A percentile compares a stretch with the other conserved stretches of the same genome.
These are phyloP conservation scores for Ogataea parapolymorpha DNA, from an alignment of 805 yeast genomes.

Conservation along the genomic window DNA sequence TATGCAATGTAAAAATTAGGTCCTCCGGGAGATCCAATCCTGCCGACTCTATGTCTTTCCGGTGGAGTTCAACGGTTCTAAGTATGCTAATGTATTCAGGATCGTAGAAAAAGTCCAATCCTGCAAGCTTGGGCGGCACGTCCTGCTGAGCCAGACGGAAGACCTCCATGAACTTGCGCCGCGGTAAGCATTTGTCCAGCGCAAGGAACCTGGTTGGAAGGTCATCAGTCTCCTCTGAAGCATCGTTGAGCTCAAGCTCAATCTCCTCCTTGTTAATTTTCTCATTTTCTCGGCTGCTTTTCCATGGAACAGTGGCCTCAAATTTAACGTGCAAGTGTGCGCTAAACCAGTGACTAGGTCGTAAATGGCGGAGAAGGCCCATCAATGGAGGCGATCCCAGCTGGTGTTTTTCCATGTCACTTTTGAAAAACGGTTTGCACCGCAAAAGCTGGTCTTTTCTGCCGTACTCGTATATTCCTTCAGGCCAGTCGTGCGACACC, in stretches of 20 bases:
- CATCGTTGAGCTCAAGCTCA: constrained; percentile 5
- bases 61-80: constrained; percentile 20
- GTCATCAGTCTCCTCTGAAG: constrained; percentile 17
- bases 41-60: constrained; percentile 3
- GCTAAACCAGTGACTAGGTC: constrained; percentile 78
- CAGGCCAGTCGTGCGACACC: constrained; percentile 95
- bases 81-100: constrained; percentile 32
- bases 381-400: constrained; percentile 74
- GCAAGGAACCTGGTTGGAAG: constrained; percentile 57
- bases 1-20: constrained; percentile 15
- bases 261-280: constrained; percentile 10
- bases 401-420: constrained; percentile 54
- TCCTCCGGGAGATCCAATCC: constrained; percentile 8
- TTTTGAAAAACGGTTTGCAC: constrained; percentile 62
- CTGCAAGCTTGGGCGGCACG: constrained; percentile 20
- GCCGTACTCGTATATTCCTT: constrained; percentile 67
- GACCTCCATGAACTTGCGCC: constrained; percentile 54
- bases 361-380: constrained; percentile 47
- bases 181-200: constrained; percentile 78
- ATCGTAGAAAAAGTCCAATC: constrained; percentile 32
- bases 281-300: constrained; percentile 9
- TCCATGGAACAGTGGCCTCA: constrained; percentile 47
- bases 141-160: constrained; percentile 39
- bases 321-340: constrained; percentile 84
- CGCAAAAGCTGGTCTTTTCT: constrained; percentile 45